Evolutionary conservation across 2,329 filamentous ascomycete species (phyloP).

Genomic region (Phyllosticta citribraziliensis): DNA sequence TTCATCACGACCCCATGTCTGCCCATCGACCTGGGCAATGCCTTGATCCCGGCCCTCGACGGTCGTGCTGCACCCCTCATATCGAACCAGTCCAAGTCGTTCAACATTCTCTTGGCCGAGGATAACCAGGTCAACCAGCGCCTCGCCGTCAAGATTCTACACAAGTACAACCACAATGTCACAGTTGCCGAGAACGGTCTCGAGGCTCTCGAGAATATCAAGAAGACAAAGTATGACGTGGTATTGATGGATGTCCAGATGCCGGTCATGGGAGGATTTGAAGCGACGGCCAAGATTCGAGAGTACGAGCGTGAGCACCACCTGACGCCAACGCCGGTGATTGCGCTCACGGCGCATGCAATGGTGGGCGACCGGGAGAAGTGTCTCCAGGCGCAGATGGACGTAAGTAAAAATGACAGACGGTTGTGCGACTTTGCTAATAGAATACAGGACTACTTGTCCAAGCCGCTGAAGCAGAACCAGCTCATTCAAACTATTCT

Average conservation of each 20-base stretch:
- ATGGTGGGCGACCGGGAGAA: constrained; percentile 98
- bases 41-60: constrained; percentile 90
- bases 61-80: constrained; percentile 84
- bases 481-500: constrained; percentile 96
- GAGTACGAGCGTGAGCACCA: constrained; percentile 82
- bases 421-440: constrained; percentile 3
- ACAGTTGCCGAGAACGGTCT: constrained; percentile 92
- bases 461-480: constrained; percentile 92
- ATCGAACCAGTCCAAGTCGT: constrained; percentile 88
- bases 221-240: constrained; percentile 86
- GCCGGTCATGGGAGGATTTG: constrained; percentile 96
- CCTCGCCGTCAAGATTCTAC: constrained; percentile 88
- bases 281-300: constrained; percentile 91
- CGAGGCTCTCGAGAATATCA: constrained; percentile 86
- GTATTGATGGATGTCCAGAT: constrained; percentile 99
- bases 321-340: constrained; percentile 81
- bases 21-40: constrained; percentile 88
- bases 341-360: constrained; percentile 91
- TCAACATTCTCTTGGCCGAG: constrained; percentile 89
- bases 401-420: constrained; percentile 34
- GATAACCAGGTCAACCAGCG: constrained; percentile 97
- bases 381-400: constrained; percentile 98
- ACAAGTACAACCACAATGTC: constrained; percentile 90
- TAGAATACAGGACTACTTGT: constrained; percentile 65
- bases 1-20: constrained; percentile 98